Conservation (phyloP, 78 protist genomes). For the Tieghemostelium lacteum region DNA sequence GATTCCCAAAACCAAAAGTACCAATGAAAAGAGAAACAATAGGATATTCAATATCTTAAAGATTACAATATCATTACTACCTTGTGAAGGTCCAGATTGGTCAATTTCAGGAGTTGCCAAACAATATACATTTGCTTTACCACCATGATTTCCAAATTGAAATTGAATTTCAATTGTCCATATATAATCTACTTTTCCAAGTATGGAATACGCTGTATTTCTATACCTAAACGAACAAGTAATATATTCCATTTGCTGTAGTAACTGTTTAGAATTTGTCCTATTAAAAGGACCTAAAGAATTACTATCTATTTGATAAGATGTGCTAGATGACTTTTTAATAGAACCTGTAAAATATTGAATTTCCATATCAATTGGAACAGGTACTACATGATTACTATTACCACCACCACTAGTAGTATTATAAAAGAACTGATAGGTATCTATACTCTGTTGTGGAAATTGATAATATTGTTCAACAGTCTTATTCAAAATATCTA, state of each 20-base stretch:
- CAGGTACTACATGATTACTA: too few species aligned
- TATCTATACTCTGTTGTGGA: not conserved
- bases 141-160: conserved; percentile 1
- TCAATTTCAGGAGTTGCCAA: not conserved
- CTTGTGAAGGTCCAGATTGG: not conserved
- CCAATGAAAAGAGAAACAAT: not conserved
- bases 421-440: not conserved
- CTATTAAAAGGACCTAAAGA: not conserved
- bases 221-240: not conserved
- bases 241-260: not conserved
- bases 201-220: not conserved
- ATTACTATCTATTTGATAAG: not conserved
- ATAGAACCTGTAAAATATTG: not conserved
- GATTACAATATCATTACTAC: not conserved
- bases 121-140: not conserved
- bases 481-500: not conserved
- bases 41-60: not conserved
- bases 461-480: not conserved
- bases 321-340: too few species aligned
- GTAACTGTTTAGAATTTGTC: not conserved
- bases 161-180: not conserved
- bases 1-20: not conserved
- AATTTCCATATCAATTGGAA: not conserved
- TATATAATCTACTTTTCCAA: not conserved
- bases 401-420: not conserved